phyloP scores from a whole-genome alignment of 1,139 yeast genomes.

The Schizosaccharomyces versatilis region DNA sequence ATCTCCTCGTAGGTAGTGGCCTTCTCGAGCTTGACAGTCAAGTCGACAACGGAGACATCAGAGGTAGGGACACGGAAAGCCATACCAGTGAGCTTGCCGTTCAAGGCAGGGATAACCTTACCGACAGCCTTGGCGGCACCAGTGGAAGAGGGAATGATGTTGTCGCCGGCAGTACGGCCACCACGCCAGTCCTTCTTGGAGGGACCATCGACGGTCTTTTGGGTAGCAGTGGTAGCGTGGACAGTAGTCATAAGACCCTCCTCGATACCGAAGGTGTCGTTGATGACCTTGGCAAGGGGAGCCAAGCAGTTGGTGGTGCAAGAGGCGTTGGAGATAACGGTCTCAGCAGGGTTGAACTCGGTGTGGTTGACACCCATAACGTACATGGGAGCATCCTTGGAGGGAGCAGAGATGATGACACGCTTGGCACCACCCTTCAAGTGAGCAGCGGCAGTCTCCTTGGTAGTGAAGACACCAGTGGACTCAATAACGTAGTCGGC shows the following conservation, averaged over 20 bases:
- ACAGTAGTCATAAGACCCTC: slow-evolving; percentile 84
- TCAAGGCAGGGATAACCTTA: slow-evolving; percentile 68
- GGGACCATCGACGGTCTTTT: slow-evolving; percentile 80
- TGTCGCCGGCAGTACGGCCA: slow-evolving; percentile 78
- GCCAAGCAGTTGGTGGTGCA: slow-evolving; percentile 85
- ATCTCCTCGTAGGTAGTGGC: slow-evolving; percentile 55
- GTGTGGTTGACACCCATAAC: slow-evolving; percentile 66
- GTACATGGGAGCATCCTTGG: slow-evolving; percentile 74
- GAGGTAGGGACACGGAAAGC: slow-evolving; percentile 73
- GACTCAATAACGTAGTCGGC: slow-evolving; percentile 63
- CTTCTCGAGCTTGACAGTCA: slow-evolving; percentile 47
- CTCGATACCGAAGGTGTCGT: slow-evolving; percentile 59
- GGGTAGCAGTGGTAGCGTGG: slow-evolving; percentile 78
- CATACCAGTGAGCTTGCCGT: slow-evolving; percentile 79
- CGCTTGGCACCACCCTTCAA: slow-evolving; percentile 73
- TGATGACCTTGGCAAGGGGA: slow-evolving; percentile 64
- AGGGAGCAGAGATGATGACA: slow-evolving; percentile 75
- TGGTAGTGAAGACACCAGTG: slow-evolving; percentile 70
- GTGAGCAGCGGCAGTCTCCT: slow-evolving; percentile 60
- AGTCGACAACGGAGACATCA: slow-evolving; percentile 62
- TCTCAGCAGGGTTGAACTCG: slow-evolving; percentile 45
- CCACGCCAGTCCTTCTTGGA: slow-evolving; percentile 91
- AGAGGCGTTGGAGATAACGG: slow-evolving; percentile 64
- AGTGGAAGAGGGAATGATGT: slow-evolving; percentile 74
- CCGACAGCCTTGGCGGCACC: slow-evolving; percentile 92